Percentiles rank a stretch among this genome's conserved stretches.
phyloP scores from a whole-genome alignment of 768 basidiomycete species.

The Lactifluus hygrophoroides region DNA sequence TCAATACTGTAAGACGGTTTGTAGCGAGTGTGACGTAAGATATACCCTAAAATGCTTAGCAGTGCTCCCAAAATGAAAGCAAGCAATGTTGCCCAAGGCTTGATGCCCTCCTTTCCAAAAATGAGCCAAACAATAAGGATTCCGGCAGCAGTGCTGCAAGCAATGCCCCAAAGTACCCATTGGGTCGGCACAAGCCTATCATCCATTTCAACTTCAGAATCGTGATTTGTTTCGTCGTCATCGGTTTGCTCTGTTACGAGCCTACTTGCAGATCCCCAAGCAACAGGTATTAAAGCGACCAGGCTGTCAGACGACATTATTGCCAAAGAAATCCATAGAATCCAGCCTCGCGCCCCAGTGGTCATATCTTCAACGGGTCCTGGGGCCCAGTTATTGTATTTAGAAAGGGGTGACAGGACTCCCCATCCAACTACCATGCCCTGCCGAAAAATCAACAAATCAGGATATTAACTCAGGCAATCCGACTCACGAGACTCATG shows the following conservation, averaged over 20 bases:
- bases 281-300: constrained; percentile 74
- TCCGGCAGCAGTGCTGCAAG: constrained; percentile 53
- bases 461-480: not conserved
- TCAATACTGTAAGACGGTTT: not conserved
- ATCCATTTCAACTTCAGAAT: constrained; percentile 65
- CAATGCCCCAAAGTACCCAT: constrained; percentile 72
- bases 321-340: constrained; percentile 91
- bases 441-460: constrained; percentile 29
- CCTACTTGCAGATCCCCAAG: constrained; percentile 41
- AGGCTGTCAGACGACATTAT: constrained; percentile 93
- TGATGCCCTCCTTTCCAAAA: constrained; percentile 87
- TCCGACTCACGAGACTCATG: constrained; percentile 72
- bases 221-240: constrained; percentile 29
- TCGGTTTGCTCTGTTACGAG: constrained; percentile 22
- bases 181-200: constrained; percentile 71
- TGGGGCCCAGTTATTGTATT: constrained; percentile 82
- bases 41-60: constrained; percentile 82
- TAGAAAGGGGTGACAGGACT: constrained; percentile 81
- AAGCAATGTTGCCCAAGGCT: constrained; percentile 88
- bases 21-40: not conserved
- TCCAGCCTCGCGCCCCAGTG: constrained; percentile 88
- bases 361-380: constrained; percentile 85
- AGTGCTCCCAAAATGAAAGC: constrained; percentile 78
- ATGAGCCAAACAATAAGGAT: constrained; percentile 79
- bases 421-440: constrained; percentile 98